These are phyloP conservation scores for Teratosphaeria epicoccoides DNA, from an alignment of 2,329 filamentous ascomycete species.

Conservation along the genomic window DNA sequence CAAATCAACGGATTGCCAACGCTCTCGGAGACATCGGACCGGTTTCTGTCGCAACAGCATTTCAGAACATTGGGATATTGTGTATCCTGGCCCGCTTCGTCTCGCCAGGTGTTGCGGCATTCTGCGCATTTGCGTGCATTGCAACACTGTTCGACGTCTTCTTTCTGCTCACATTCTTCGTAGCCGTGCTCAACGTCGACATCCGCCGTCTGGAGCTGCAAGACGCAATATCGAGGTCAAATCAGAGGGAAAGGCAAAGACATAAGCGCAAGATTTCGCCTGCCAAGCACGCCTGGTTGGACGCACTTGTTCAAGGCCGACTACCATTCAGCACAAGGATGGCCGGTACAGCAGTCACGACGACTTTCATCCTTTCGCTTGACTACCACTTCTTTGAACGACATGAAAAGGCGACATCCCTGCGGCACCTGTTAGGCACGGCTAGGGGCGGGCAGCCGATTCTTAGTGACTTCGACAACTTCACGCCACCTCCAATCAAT, in stretches of 20 bases:
- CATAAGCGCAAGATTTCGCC: slow-evolving; percentile 18
- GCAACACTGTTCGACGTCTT: slow-evolving; percentile 68
- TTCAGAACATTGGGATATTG: slow-evolving; percentile 59
- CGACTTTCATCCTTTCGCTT: slow-evolving; percentile 60
- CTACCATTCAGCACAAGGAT: slow-evolving; percentile 61
- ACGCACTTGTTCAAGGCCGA: slow-evolving; percentile 53
- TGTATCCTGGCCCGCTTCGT: slow-evolving; percentile 56
- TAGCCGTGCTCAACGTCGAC: slow-evolving; percentile 69
- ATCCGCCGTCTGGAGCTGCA: slow-evolving; percentile 65
- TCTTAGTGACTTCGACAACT: slow-evolving; percentile 18
- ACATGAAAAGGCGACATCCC: slow-evolving; percentile 29
- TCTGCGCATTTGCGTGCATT: slow-evolving; percentile 65
- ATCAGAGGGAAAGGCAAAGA: slow-evolving; percentile 27
- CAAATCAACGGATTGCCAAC: slow-evolving; percentile 58
- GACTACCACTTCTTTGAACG: slow-evolving; percentile 70
- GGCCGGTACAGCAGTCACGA: slow-evolving; percentile 61
- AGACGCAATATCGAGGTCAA: slow-evolving; percentile 50
- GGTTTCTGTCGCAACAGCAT: slow-evolving; percentile 55
- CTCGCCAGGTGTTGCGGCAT: slow-evolving; percentile 59
- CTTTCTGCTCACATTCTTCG: slow-evolving; percentile 69
- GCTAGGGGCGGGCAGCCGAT: slow-evolving; percentile 12
- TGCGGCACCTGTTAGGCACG: slow-evolving; percentile 23
- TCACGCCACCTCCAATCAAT: slow-evolving; percentile 50
- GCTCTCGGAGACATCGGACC: slow-evolving; percentile 65
- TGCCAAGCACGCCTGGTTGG: slow-evolving; percentile 45